A percentile compares a stretch with the other conserved stretches of the same genome.
Evolutionary conservation across 2,329 filamentous ascomycete species (phyloP).

Genomic region (Biscogniauxia sp.): DNA sequence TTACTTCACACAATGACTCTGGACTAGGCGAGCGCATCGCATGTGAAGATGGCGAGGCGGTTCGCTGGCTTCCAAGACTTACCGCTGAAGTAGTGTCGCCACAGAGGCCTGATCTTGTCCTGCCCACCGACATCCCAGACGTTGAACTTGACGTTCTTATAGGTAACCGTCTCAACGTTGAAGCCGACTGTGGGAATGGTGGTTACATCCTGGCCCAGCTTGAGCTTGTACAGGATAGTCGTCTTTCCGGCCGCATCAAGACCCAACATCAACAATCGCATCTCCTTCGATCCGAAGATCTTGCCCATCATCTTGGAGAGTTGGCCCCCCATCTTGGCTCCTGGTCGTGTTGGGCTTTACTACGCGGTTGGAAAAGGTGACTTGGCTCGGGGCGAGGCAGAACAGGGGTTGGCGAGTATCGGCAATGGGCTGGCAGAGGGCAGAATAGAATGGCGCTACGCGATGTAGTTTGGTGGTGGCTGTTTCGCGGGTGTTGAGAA

Average conservation of each 20-base stretch:
- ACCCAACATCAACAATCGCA: slow-evolving; percentile 97
- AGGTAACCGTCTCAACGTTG: slow-evolving; percentile 98
- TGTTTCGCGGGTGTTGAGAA: too few species aligned
- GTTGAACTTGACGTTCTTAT: slow-evolving; percentile 99
- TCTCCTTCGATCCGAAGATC: slow-evolving; percentile 99
- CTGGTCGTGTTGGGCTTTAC: slow-evolving; percentile 4
- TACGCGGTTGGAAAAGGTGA: background rate
- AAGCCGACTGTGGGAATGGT: slow-evolving; percentile 98
- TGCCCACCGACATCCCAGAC: slow-evolving; percentile 99
- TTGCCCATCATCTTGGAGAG: slow-evolving; percentile 97
- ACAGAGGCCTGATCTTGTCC: slow-evolving; percentile 96
- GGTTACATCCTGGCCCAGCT: slow-evolving; percentile 96
- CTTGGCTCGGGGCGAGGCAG: background rate
- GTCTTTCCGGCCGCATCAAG: slow-evolving; percentile 98
- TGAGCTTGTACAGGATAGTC: slow-evolving; percentile 98
- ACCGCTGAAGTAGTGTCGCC: slow-evolving; percentile 96
- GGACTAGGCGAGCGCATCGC: background rate
- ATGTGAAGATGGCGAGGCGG: too few species aligned
- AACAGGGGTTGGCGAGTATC: background rate
- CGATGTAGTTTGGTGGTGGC: background rate
- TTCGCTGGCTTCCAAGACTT: slow-evolving; percentile 28
- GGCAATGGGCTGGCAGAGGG: too few species aligned
- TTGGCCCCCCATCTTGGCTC: slow-evolving; percentile 78
- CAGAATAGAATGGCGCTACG: background rate
- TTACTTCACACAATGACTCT: background rate